A percentile compares a stretch with the other conserved stretches of the same genome.
phyloP scores from a whole-genome alignment of 2,329 filamentous ascomycete genomes.

The Phoma sp. region DNA sequence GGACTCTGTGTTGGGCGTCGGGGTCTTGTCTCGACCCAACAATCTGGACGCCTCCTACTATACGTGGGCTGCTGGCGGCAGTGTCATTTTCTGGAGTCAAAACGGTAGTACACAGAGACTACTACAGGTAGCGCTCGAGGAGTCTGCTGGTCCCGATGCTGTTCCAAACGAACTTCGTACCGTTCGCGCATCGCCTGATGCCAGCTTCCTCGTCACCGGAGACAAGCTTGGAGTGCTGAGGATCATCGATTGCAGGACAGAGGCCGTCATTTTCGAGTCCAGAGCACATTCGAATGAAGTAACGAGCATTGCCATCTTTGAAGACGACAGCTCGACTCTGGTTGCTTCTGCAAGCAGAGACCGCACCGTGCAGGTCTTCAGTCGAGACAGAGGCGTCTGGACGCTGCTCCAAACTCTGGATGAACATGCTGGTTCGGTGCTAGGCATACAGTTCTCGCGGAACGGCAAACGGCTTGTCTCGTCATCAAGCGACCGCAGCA shows the following conservation, averaged over 20 bases:
- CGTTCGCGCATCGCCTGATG: constrained; percentile 65
- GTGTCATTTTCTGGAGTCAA: constrained; percentile 80
- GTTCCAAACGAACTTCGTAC: constrained; percentile 65
- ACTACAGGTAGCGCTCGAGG: constrained; percentile 73
- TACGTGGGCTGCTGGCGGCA: constrained; percentile 85
- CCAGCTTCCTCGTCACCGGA: constrained; percentile 75
- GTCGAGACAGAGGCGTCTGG: constrained; percentile 64
- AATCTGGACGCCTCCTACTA: constrained; percentile 74
- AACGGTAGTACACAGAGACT: constrained; percentile 72
- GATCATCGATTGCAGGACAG: constrained; percentile 69
- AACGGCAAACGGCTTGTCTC: constrained; percentile 77
- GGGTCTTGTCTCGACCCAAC: constrained; percentile 67
- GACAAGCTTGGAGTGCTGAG: constrained; percentile 84
- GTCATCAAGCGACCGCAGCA: constrained; percentile 80
- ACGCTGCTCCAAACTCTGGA: constrained; percentile 88
- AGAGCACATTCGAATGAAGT: constrained; percentile 90
- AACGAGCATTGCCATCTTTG: constrained; percentile 77
- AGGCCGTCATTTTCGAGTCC: constrained; percentile 69
- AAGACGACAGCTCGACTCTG: constrained; percentile 68
- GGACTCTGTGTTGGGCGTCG: constrained; percentile 72
- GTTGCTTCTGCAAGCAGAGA: constrained; percentile 82
- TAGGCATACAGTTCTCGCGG: constrained; percentile 75
- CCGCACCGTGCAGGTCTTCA: constrained; percentile 91
- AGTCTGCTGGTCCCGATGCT: constrained; percentile 54
- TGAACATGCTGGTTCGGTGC: constrained; percentile 88